Base-by-base conservation (phyloP, 441 rosid genomes). In the Breynia disticha region DNA sequence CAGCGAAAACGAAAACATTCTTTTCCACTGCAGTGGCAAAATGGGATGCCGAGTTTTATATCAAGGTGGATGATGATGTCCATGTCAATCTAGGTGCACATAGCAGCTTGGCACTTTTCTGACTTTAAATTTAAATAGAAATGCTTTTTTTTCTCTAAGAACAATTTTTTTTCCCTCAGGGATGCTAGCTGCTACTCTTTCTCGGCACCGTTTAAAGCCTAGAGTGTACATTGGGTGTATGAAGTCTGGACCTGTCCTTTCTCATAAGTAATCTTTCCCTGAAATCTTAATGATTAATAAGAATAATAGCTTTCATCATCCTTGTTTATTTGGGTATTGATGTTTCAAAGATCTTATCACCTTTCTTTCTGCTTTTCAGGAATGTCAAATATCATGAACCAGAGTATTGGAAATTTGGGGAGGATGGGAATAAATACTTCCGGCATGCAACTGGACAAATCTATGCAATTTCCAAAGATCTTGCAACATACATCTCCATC, bases 371-470 rank as follows among this genome's bases (percentile, higher is more conserved):
- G 18, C 55, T 54, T 49, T 45, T 21, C 62, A 82, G 97, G 82
- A 76, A 60, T 71, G 95, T 86, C 67, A 91, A 84, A 70, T 91
- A 91, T 65, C 89, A 86, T 53, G 98, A 91, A 62, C 97, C 98
- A 19, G 98, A 91, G 71, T 76, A 73, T 65, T 91, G 98, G 98
- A 91, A 88, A 83, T 91, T 88, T 65, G 98, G 95, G 48, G 96
- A 86, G 56, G 96, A 75, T 2, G 98, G 98, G 42, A 91, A 83
- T 79, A 84, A 84, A 60, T 91, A 88, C 71, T 91, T 91, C 53
- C 77, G 94, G 57, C 98, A 91, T 70, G 98, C 97, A 55, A 84
- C 97, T 0, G 98, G 98, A 50, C 98, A 91, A 75, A 86, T 91
- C 56, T 88, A 91, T 69, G 98, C 97, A 10, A 67, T 91, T 61